phyloP scores from a whole-genome alignment of 139 green algal genomes.

The Chlamydomonas sphaeroides region DNA sequence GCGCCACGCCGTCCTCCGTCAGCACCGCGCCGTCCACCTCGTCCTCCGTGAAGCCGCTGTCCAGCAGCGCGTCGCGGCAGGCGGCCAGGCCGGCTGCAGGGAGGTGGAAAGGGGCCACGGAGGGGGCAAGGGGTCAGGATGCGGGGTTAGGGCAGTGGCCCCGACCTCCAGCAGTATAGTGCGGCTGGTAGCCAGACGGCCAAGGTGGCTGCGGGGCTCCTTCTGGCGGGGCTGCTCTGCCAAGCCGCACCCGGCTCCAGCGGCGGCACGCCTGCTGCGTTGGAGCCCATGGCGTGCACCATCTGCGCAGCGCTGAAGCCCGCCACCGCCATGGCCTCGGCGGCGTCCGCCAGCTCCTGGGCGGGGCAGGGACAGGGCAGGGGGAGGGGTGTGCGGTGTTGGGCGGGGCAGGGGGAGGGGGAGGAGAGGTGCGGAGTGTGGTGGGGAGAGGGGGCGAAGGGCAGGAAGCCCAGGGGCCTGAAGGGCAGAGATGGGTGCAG shows the following conservation, averaged over 20 bases:
- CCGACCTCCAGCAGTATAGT: neutral
- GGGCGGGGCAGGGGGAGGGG: neutral
- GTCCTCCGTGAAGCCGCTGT: neutral
- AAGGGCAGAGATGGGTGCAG: too few species aligned
- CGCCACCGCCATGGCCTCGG: slow-evolving; percentile 12
- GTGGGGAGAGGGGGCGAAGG: neutral
- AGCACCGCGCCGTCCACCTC: slow-evolving; percentile 26
- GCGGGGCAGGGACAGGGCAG: too few species aligned
- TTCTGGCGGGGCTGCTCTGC: too few species aligned
- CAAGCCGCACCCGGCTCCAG: slow-evolving; percentile 15
- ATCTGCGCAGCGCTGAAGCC: slow-evolving; percentile 25
- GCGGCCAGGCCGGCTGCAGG: neutral
- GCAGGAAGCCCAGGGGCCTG: neutral
- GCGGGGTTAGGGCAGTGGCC: neutral
- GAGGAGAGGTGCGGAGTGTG: neutral
- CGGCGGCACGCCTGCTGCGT: slow-evolving; percentile 8
- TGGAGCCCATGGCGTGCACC: slow-evolving; percentile 8
- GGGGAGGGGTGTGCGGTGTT: too few species aligned
- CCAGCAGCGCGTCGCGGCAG: slow-evolving; percentile 14
- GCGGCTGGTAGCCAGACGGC: too few species aligned
- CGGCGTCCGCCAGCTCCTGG: slow-evolving; percentile 18
- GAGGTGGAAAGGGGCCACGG: too few species aligned
- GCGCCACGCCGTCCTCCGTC: neutral
- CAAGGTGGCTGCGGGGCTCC: too few species aligned
- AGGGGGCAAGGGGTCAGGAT: neutral